Base-by-base conservation (phyloP, 257 asterid species). In the Forsythia viridissima region DNA sequence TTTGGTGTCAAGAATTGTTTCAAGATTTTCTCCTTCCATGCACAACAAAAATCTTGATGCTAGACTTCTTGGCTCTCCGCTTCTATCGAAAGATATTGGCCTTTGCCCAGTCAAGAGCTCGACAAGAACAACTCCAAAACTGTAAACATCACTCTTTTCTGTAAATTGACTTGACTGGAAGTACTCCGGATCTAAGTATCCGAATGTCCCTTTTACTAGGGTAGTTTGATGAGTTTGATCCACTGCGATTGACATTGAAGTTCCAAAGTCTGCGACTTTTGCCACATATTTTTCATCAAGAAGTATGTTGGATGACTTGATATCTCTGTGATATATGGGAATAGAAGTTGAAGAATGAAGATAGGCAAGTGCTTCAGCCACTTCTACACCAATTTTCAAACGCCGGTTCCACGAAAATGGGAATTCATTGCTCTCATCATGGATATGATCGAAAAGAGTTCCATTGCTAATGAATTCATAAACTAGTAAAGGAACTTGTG, bases 81-180 rank as follows among this genome's bases (percentile, higher is more conserved):
- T 37, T 6, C 63, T 39, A 37, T 55, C 70, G 2, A 77, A 74
- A 55, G 70, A 44, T 72, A 82, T 70, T 37, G 86, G 83, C 43
- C 52, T 79, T 67, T 70, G 46, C 34, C 86, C 73, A 3, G 86
- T 82, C 24, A 82, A 46, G 4, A 83, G 83, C 70, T 83, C 83
- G 37, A 79, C 78, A 39, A 83, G 78, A 44, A 79, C 83, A 21
- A 83, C 83, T 24, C 83, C 83, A 24, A 79, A 79, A 61, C 86
- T 82, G 40, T 82, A 78, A 75, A 82, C 80, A 30, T 82, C 83
- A 15, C 86, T 82, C 43, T 82, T 82, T 8, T 78, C 82, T 3
- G 80, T 78, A 59, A 74, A 74, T 30, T 78, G 85, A 9, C 38
- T 81, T 15, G 85, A 77, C 0, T 39, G 72, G 30, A 81, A 82